phyloP scores from a whole-genome alignment of 495 filamentous ascomycete genomes.

The Daldinia decipiens region DNA sequence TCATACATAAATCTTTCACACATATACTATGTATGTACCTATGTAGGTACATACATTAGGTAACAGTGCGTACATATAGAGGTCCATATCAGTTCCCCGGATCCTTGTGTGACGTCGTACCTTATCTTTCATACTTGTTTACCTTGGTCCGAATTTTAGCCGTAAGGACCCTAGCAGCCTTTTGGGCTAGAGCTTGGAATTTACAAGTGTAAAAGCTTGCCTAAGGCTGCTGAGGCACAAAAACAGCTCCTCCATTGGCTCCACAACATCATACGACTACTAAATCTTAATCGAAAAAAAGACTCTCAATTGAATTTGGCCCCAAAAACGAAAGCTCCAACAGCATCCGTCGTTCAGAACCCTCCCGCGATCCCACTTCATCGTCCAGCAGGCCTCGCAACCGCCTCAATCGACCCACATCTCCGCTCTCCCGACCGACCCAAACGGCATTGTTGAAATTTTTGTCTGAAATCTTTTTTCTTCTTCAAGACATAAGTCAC shows the following conservation, averaged over 20 bases:
- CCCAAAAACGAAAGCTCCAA: slow-evolving; percentile 29
- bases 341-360: slow-evolving; percentile 46
- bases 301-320: slow-evolving; percentile 40
- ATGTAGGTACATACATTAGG: too few species aligned
- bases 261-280: slow-evolving; percentile 47
- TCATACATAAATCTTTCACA: too few species aligned
- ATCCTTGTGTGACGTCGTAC: slow-evolving; percentile 35
- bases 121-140: slow-evolving; percentile 8
- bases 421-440: slow-evolving; percentile 52
- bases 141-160: slow-evolving; percentile 48
- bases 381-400: slow-evolving; percentile 40
- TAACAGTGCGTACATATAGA: too few species aligned
- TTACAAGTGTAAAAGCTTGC: slow-evolving; percentile 11
- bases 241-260: slow-evolving; percentile 39
- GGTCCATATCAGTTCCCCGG: not conserved
- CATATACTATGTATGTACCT: too few species aligned
- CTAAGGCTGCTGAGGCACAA: slow-evolving; percentile 27
- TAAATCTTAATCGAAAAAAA: slow-evolving; percentile 41
- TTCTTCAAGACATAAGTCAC: slow-evolving; percentile 26
- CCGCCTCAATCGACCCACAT: slow-evolving; percentile 55
- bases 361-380: slow-evolving; percentile 47
- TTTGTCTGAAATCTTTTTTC: not conserved
- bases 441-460: slow-evolving; percentile 32
- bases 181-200: slow-evolving; percentile 23
- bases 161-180: slow-evolving; percentile 17